Conservation (phyloP, 2,329 filamentous ascomycete genomes). For the Penicillium griseofulvum region DNA sequence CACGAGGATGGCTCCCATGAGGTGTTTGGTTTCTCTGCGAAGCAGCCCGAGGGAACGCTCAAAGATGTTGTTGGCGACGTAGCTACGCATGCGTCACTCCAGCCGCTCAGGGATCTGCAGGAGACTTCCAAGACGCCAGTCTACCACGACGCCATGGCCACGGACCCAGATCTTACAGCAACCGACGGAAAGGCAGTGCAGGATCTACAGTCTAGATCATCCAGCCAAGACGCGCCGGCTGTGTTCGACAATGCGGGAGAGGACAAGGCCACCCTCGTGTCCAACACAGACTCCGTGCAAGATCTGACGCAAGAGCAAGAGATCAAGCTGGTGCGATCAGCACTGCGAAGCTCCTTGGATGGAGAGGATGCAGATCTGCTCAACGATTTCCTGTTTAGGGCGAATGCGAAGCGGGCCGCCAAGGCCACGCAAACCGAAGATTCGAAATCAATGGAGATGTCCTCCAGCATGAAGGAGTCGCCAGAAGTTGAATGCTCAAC, state of each 20-base stretch:
- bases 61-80: constrained; percentile 8
- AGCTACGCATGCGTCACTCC: constrained; percentile 9
- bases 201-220: constrained; percentile 9
- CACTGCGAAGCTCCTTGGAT: constrained; percentile 38
- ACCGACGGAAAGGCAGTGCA: constrained; percentile 13
- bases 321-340: constrained; percentile 36
- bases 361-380: constrained; percentile 42
- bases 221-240: constrained; percentile 1
- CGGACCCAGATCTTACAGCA: neutral
- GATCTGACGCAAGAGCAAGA: constrained; percentile 33
- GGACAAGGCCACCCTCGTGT: constrained; percentile 1
- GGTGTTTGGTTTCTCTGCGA: neutral
- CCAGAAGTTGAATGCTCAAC: constrained; percentile 26
- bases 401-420: constrained; percentile 41
- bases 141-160: constrained; percentile 10
- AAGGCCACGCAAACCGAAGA: constrained; percentile 29
- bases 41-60: neutral
- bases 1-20: constrained; percentile 13
- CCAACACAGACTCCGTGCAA: constrained; percentile 20
- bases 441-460: constrained; percentile 13
- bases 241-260: neutral
- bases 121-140: constrained; percentile 7
- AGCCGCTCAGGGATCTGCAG: constrained; percentile 1
- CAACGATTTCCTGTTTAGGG: constrained; percentile 42
- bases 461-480: constrained; percentile 15